These are phyloP conservation scores for Entomortierella lignicola DNA, from an alignment of 192 early-diverging fungal genomes.

Conservation along the genomic window DNA sequence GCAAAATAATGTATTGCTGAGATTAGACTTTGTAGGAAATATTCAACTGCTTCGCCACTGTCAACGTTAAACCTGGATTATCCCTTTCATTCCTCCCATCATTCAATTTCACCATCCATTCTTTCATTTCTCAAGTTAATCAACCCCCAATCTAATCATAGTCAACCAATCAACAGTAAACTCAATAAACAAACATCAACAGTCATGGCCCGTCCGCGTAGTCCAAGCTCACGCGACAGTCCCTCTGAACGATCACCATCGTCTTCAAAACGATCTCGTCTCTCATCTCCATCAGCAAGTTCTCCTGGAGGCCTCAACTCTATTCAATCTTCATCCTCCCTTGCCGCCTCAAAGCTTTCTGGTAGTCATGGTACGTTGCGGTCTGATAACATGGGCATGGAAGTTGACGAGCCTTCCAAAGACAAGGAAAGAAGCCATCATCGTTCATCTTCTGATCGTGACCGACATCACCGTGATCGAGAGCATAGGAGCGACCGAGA, in stretches of 20 bases:
- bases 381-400: slow-evolving; percentile 41
- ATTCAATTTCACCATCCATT: too few relatives aligned
- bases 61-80: too few relatives aligned
- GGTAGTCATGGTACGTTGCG: slow-evolving; percentile 26
- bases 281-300: slow-evolving; percentile 16
- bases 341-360: slow-evolving; percentile 13
- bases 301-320: slow-evolving; percentile 24
- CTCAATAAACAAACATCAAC: too few relatives aligned
- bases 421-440: slow-evolving; percentile 11
- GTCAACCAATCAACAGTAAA: too few relatives aligned
- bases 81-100: too few relatives aligned
- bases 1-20: too few relatives aligned
- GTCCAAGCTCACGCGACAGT: slow-evolving; percentile 36
- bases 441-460: slow-evolving; percentile 4
- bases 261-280: slow-evolving; percentile 38
- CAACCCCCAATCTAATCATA: too few relatives aligned
- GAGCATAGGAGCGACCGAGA: slow-evolving; percentile 2
- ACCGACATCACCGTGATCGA: slow-evolving; percentile 21
- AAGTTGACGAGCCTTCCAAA: slow-evolving; percentile 2
- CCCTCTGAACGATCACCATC: slow-evolving; percentile 52
- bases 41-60: too few relatives aligned
- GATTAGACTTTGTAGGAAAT: too few relatives aligned
- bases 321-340: slow-evolving; percentile 27
- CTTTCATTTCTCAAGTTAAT: too few relatives aligned
- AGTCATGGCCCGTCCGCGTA: slow-evolving; percentile 43